Conservation (phyloP, 768 basidiomycete genomes). For the Amanita muscaria region DNA sequence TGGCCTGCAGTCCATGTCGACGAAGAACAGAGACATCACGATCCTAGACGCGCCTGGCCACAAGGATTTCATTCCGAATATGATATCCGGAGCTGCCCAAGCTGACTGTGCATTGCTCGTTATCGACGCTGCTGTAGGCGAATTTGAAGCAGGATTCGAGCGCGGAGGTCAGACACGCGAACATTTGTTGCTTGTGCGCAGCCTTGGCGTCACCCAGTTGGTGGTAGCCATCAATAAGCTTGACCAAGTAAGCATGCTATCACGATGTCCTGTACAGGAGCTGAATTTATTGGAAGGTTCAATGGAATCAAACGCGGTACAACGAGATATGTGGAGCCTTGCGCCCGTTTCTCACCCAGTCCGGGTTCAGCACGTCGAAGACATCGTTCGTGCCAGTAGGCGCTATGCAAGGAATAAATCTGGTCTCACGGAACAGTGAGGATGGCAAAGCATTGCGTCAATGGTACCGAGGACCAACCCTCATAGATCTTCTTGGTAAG, state of each 20-base stretch:
- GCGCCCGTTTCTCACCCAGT: constrained; percentile 75
- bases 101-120: constrained; percentile 94
- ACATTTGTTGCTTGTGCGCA: constrained; percentile 84
- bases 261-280: neutral
- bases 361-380: constrained; percentile 77
- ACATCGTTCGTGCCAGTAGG: constrained; percentile 82
- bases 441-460: constrained; percentile 37
- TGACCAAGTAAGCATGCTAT: constrained; percentile 56
- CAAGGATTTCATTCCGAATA: constrained; percentile 96
- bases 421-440: constrained; percentile 42
- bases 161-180: constrained; percentile 93
- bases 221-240: constrained; percentile 94
- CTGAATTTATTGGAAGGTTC: constrained; percentile 45
- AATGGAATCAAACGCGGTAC: constrained; percentile 77
- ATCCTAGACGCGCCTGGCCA: constrained; percentile 98
- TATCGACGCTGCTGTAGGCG: constrained; percentile 81
- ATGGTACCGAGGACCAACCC: constrained; percentile 85
- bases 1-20: constrained; percentile 70
- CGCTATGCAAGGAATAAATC: constrained; percentile 85
- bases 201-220: constrained; percentile 85
- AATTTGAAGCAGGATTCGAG: constrained; percentile 95
- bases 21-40: constrained; percentile 71
- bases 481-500: constrained; percentile 79
- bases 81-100: constrained; percentile 98
- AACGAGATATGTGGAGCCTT: constrained; percentile 73